Evolutionary conservation across 306 rosid genomes (phyloP).

Genomic region (Quercus suber): DNA sequence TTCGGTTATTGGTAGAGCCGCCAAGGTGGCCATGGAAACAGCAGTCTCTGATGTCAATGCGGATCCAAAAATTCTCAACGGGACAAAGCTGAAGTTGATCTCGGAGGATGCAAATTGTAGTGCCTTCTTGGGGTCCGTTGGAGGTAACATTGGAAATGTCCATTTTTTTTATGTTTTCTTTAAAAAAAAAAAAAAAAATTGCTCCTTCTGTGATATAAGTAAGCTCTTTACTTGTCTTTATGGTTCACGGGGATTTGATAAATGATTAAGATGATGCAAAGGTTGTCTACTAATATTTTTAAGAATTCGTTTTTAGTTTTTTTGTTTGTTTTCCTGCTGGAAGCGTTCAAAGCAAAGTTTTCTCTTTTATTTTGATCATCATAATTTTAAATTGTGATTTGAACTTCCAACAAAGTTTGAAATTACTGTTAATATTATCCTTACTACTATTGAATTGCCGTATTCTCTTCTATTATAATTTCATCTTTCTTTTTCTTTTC

Average conservation of each 20-base stretch:
- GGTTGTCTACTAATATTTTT: background rate
- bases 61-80: slow-evolving; percentile 61
- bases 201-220: background rate
- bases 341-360: background rate
- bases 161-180: background rate
- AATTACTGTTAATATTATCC: background rate
- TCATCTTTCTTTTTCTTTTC: background rate
- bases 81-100: slow-evolving; percentile 49
- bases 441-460: background rate
- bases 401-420: background rate
- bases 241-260: background rate
- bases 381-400: background rate
- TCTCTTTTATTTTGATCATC: background rate
- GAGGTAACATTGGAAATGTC: slow-evolving; percentile 43
- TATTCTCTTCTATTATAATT: background rate
- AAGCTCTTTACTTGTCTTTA: slow-evolving; percentile 2
- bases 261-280: slow-evolving; percentile 6
- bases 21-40: slow-evolving; percentile 62
- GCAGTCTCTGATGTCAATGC: slow-evolving; percentile 76
- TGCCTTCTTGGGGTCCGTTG: slow-evolving; percentile 75
- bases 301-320: background rate
- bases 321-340: slow-evolving; percentile 11
- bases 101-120: slow-evolving; percentile 54
- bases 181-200: too few species aligned
- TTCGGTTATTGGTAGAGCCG: slow-evolving; percentile 81